Evolutionary conservation across 2,329 filamentous ascomycete genomes (phyloP).

Genomic region (Fusarium tanahbumbuense): DNA sequence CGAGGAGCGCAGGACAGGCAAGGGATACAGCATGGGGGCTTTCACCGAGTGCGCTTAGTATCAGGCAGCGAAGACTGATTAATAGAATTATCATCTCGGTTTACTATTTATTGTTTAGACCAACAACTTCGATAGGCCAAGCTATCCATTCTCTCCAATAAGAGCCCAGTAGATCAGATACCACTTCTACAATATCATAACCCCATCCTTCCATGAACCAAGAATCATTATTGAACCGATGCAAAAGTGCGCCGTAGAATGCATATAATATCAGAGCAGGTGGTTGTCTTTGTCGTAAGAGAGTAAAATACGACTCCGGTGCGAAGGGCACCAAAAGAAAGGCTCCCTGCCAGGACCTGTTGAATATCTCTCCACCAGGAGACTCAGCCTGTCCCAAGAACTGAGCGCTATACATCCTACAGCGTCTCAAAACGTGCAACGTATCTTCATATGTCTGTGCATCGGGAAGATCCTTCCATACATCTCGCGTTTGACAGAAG

Average conservation of each 20-base stretch:
- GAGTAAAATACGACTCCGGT: background rate
- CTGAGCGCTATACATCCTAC: constrained; percentile 10
- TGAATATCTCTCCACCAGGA: fast-evolving
- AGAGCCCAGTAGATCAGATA: constrained; percentile 1
- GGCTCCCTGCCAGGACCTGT: background rate
- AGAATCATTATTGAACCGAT: background rate
- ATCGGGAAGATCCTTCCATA: background rate
- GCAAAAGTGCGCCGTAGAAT: constrained; percentile 6
- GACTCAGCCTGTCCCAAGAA: background rate
- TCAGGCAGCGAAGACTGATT: background rate
- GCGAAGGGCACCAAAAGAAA: constrained; percentile 9
- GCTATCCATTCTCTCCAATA: constrained; percentile 18
- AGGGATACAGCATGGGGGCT: constrained; percentile 10
- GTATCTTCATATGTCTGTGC: background rate
- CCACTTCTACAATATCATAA: constrained; percentile 6
- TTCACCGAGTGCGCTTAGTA: background rate
- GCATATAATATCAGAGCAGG: constrained; percentile 5
- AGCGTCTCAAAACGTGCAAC: background rate
- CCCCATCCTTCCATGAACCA: constrained; percentile 25
- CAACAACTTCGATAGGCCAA: constrained; percentile 1
- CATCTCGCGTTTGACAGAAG: background rate
- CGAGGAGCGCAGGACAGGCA: background rate
- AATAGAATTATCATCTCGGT: background rate
- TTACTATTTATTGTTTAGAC: background rate
- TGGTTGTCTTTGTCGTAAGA: constrained; percentile 3